phyloP scores from a whole-genome alignment of 2,329 filamentous ascomycete species.

The Cyphellophora europaea region DNA sequence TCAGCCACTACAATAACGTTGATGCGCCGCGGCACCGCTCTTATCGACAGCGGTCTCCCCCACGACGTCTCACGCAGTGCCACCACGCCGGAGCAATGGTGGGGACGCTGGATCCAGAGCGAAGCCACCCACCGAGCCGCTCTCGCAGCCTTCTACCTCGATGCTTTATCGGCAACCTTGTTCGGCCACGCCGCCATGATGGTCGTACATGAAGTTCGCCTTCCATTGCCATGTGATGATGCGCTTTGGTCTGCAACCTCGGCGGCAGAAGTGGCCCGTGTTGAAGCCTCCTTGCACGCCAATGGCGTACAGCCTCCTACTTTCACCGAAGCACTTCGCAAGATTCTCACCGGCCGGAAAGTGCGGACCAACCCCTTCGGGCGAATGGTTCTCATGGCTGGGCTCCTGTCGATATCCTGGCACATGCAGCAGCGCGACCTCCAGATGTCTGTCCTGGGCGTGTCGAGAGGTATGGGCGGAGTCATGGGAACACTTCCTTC shows the following conservation, averaged over 20 bases:
- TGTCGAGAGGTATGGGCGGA: constrained; percentile 59
- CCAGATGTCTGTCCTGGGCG: constrained; percentile 74
- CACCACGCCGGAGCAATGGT: constrained; percentile 77
- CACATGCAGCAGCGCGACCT: constrained; percentile 96
- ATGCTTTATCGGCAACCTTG: constrained; percentile 93
- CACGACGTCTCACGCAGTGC: constrained; percentile 67
- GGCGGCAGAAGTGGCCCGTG: constrained; percentile 72
- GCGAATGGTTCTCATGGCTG: constrained; percentile 85
- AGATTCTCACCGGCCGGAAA: constrained; percentile 72
- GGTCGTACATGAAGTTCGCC: constrained; percentile 89
- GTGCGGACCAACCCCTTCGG: constrained; percentile 91
- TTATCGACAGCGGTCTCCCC: constrained; percentile 76
- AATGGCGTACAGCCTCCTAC: constrained; percentile 76
- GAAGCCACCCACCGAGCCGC: constrained; percentile 83
- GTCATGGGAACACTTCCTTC: constrained; percentile 58
- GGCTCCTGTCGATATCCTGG: constrained; percentile 86
- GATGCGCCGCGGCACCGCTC: constrained; percentile 82
- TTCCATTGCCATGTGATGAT: constrained; percentile 88
- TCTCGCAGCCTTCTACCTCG: constrained; percentile 88
- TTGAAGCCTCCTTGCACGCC: constrained; percentile 69
- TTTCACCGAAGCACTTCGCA: constrained; percentile 85
- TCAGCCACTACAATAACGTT: constrained; percentile 89
- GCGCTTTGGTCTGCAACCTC: constrained; percentile 83
- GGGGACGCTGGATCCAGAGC: constrained; percentile 91
- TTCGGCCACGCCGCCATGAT: constrained; percentile 95